phyloP scores from a whole-genome alignment of 2,329 filamentous ascomycete genomes.

The Aspergillus transmontanensis region DNA sequence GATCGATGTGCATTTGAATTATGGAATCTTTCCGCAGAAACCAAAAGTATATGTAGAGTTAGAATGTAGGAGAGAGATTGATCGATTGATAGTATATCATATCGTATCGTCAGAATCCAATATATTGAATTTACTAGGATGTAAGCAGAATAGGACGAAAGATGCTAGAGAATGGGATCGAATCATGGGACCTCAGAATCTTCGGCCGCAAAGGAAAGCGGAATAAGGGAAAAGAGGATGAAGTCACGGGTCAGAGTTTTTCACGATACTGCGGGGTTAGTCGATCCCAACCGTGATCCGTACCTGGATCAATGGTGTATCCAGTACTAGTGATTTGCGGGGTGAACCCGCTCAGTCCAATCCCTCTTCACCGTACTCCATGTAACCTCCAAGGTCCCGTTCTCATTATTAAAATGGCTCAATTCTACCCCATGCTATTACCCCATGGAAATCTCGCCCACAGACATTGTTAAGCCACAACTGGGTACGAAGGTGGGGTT shows the following conservation, averaged over 20 bases:
- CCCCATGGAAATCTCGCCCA: slow-evolving; percentile 14
- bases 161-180: background rate
- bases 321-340: slow-evolving; percentile 22
- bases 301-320: slow-evolving; percentile 22
- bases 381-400: background rate
- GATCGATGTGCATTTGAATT: slow-evolving; percentile 15
- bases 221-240: slow-evolving; percentile 9
- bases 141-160: background rate
- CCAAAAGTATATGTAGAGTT: background rate
- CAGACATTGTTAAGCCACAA: background rate
- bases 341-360: slow-evolving; percentile 7
- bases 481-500: background rate
- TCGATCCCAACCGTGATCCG: slow-evolving; percentile 21
- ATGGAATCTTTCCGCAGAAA: background rate
- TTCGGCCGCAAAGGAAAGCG: background rate
- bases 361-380: background rate
- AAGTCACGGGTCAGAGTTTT: slow-evolving; percentile 13
- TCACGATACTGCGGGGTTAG: slow-evolving; percentile 20
- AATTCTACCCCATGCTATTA: slow-evolving; percentile 11
- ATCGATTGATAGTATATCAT: background rate
- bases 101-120: background rate
- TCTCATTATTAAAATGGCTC: slow-evolving; percentile 25
- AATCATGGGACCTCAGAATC: background rate
- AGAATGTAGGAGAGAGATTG: background rate
- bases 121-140: background rate